A percentile compares a stretch with the other conserved stretches of the same genome.
phyloP scores from a whole-genome alignment of 2,329 filamentous ascomycete species.

The Madurella mycetomatis region DNA sequence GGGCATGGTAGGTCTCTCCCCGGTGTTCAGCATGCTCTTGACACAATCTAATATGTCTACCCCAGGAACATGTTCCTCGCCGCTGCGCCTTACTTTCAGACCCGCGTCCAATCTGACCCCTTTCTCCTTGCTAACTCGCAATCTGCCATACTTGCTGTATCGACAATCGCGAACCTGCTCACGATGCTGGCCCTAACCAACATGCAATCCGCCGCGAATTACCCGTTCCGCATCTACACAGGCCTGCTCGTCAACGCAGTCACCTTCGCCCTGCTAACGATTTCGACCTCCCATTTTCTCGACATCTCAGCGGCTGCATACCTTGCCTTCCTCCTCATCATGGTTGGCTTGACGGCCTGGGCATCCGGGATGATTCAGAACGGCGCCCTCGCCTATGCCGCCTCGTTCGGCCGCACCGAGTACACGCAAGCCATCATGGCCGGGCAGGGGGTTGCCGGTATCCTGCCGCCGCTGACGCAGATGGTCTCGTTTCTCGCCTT shows the following conservation, averaged over 20 bases:
- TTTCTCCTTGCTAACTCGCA: constrained; percentile 82
- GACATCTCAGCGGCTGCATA: constrained; percentile 61
- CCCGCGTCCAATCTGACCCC: constrained; percentile 66
- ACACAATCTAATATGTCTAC: not conserved
- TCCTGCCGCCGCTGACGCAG: constrained; percentile 82
- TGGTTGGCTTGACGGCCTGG: constrained; percentile 74
- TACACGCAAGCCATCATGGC: constrained; percentile 97
- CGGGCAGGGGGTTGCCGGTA: constrained; percentile 86
- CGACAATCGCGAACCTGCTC: constrained; percentile 74
- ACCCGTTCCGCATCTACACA: constrained; percentile 77
- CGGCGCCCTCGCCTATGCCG: constrained; percentile 86
- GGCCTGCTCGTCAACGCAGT: constrained; percentile 73
- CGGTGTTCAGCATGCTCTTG: constrained; percentile 1
- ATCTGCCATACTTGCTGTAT: constrained; percentile 80
- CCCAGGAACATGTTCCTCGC: constrained; percentile 96
- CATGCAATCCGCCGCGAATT: constrained; percentile 77
- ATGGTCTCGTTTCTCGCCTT: constrained; percentile 75
- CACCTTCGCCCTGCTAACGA: constrained; percentile 71
- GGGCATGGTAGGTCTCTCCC: constrained; percentile 71
- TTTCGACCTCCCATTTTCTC: constrained; percentile 70
- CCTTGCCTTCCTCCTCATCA: constrained; percentile 74
- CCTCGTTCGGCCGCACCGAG: constrained; percentile 76
- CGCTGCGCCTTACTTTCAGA: constrained; percentile 87
- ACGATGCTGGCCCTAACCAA: constrained; percentile 74
- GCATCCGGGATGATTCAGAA: constrained; percentile 88